Base-by-base conservation (phyloP, 495 filamentous ascomycete species). In the Bathelium albidoporum region DNA sequence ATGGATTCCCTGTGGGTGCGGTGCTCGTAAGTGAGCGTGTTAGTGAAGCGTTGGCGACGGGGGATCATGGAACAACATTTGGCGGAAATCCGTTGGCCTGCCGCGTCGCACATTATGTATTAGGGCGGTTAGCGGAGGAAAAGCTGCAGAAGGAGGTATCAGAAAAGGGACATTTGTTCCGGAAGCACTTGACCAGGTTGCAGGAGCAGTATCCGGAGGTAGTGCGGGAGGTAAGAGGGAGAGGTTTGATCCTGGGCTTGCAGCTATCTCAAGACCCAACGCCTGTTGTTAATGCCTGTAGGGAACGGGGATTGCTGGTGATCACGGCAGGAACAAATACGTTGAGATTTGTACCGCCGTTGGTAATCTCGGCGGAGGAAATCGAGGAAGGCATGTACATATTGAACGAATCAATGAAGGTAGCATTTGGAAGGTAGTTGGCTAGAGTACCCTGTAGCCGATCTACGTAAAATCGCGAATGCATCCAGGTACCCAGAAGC, bases 11-110 rank as follows among this genome's bases (percentile, higher is more conserved):
- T 28, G 90, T 98, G 62, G 95, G 90, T 52, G 95, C 95, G 0
- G 91, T 90, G 9, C 85, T 98, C 62, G 89, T 96, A 24, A 89
- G 82, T 63, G 83, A 85, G 49, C 77, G 78, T 32, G 91, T 98
- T 0, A 86, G 83, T 10, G 80, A 86, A n/a, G 86, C 87, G 72
- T 95, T 98, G 72, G 86, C 89, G 69, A 84, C 89, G 4, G 94
- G 94, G 55, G 94, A 98, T 71, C 94, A 98, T 73, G 94, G 94
- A 26, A 98, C 94, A 1, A 98, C 94, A 14, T 98, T 96, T 69
- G 94, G 94, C 22, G 94, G 94, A 1, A 98, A 97, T 76, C 95
- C 94, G 20, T 79, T 98, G 16, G 94, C 84, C 0, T 89, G 87
- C 69, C 81, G 92, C 43, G 73, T 97, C 1, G 95, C 90, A 2